These are phyloP conservation scores for Fusarium buharicum DNA, from an alignment of 2,329 filamentous ascomycete genomes.

Conservation along the genomic window DNA sequence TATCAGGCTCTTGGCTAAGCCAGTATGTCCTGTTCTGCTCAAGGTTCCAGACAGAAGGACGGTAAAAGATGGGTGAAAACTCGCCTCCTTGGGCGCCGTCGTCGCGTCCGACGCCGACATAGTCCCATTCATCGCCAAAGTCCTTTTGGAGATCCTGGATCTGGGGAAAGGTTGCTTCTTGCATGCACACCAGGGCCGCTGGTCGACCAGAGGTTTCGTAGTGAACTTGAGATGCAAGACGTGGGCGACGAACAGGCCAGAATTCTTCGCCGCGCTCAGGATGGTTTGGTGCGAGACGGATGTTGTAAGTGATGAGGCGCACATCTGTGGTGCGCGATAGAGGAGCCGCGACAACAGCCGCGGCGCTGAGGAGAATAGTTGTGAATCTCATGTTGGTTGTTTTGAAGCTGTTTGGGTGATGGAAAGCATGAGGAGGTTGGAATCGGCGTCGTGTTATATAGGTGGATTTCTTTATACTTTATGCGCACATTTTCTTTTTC, in stretches of 20 bases:
- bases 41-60: conserved; percentile 62
- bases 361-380: conserved; percentile 18
- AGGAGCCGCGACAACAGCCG: conserved; percentile 23
- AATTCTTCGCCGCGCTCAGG: conserved; percentile 64
- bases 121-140: conserved; percentile 58
- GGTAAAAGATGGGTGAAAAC: conserved; percentile 76
- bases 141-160: conserved; percentile 63
- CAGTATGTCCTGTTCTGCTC: conserved; percentile 66
- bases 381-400: conserved; percentile 34
- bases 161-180: conserved; percentile 72
- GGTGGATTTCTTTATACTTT: not conserved
- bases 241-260: conserved; percentile 65
- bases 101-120: conserved; percentile 67
- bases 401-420: not conserved
- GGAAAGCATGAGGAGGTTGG: not conserved
- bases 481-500: not conserved
- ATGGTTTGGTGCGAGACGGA: conserved; percentile 66
- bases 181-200: conserved; percentile 69
- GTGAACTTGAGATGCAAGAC: conserved; percentile 63
- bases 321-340: conserved; percentile 46
- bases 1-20: conserved; percentile 68
- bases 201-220: conserved; percentile 59
- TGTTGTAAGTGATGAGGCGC: conserved; percentile 71
- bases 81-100: conserved; percentile 71
- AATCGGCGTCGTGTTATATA: not conserved